Base-by-base conservation (phyloP, 495 filamentous ascomycete species). In the Tuber magnatum region DNA sequence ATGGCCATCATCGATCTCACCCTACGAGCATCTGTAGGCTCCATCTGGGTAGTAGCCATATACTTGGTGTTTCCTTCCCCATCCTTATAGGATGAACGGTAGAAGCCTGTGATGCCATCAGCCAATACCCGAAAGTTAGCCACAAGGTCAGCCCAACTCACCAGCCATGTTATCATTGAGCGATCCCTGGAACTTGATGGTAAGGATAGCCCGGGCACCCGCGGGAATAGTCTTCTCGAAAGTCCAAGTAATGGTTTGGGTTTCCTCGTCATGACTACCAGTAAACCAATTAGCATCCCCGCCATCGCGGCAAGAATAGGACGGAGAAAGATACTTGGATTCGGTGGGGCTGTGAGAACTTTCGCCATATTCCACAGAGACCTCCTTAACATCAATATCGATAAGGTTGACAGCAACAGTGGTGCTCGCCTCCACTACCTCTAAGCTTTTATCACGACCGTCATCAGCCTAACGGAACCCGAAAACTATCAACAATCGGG, bases 321-420 rank as follows among this genome's bases (percentile, higher is more conserved):
- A 39, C 38, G 1, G 40, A 44, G 70, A 12, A 41, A 61, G 56
- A 80, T 74, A 87, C 83, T 83, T 86, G 69, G 86, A 81, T 44
- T 65, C 46, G 9, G 48, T 44, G 20, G 81, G 76, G 10, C 69
- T 72, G 44, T 77, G 32, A 20, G 85, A 84, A 48, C 80, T 78
- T 12, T 86, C 87, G 42, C 84, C 89, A 46, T 87, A 87, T 28
- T 83, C 85, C 80, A 99, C 84, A 69, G 87, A 89, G 77, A 91
- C 92, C 75, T 86, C 89, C 82, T 94, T 90, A 78, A 97, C 92
- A 39, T 94, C 89, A 79, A 99, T 86, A 80, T 97, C 92, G 78
- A 93, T 85, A 72, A 92, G 90, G 84, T 99, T 97, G 77, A 99
- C 88, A 48, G 93, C 90, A 81, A 99, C 90, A 39, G 92, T 93